Evolutionary conservation across 441 rosid species (phyloP).

Genomic region (Eutrema salsugineum): DNA sequence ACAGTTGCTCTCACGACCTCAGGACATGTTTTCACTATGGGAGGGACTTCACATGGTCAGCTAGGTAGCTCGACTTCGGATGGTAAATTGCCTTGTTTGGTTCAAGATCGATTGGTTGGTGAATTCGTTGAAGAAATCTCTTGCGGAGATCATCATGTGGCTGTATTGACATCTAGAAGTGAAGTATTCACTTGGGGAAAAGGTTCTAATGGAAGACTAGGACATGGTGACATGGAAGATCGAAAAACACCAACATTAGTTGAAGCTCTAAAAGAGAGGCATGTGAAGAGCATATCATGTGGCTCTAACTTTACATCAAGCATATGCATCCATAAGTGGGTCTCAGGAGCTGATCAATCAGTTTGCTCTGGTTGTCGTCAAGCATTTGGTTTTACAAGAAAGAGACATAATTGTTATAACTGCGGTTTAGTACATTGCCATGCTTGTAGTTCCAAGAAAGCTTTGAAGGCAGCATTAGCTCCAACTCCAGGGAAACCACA

Average conservation of each 20-base stretch:
- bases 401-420: conserved; percentile 85
- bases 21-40: conserved; percentile 86
- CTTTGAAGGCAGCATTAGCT: conserved; percentile 81
- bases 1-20: conserved; percentile 86
- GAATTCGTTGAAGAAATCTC: conserved; percentile 88
- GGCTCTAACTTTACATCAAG: conserved; percentile 87
- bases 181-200: conserved; percentile 90
- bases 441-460: conserved; percentile 88
- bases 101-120: conserved; percentile 77
- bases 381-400: conserved; percentile 86
- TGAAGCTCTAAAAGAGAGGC: conserved; percentile 68
- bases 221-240: conserved; percentile 81
- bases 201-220: conserved; percentile 79
- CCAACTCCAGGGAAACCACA: conserved; percentile 94
- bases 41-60: conserved; percentile 64
- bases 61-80: conserved; percentile 58
- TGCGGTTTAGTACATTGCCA: conserved; percentile 90
- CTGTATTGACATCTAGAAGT: conserved; percentile 74
- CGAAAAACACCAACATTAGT: conserved; percentile 61
- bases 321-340: conserved; percentile 90
- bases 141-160: conserved; percentile 79
- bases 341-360: conserved; percentile 83
- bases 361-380: conserved; percentile 83
- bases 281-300: conserved; percentile 77
- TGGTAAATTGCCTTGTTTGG: conserved; percentile 66